Base-by-base conservation (phyloP, 75 land plant genomes). In the Selaginella moellendorffii region DNA sequence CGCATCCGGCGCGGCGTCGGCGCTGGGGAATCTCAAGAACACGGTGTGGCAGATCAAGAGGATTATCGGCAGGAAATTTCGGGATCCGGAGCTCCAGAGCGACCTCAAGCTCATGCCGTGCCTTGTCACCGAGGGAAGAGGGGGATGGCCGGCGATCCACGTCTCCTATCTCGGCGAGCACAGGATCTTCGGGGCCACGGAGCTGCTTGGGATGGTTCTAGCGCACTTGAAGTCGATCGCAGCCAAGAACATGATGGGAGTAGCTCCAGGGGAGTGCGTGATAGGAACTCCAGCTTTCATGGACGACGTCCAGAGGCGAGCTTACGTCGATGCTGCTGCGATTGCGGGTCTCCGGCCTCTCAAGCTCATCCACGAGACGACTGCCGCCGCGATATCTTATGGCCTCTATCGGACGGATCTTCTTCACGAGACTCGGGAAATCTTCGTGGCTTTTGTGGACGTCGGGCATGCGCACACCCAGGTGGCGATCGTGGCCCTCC, bases 401-500 rank as follows among this genome's bases (percentile, higher is more conserved):
- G 96, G 96, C 17, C 82, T 89, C 27, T 89, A 85, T 68, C 81
- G 81, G 80, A 85, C 86, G 0, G 96, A 89, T 68, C 69, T 89
- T 61, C 69, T 89, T 61, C 86, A 86, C 1, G 84, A 83, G 30
- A 76, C 61, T 66, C 84, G 85, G 31, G 82, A 77, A 52, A 54
- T 89, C 46, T 74, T 85, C 67, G 85, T 86, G 23, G 96, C 77
- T 1, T 89, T 89, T 76, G 86, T 89, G 59, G 96, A 89, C 64
- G 68, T 89, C 52, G 96, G 96, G 2, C 86, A 89, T 77, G 82
- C 80, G 18, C 81, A 83, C 73, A 75, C 83, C 82, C 96, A 89
- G 67, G 84, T 89, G 0, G 82, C 86, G 64, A 75, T 89, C 61
- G 90, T 76, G 23, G 86, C 80, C 1, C 81, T 82, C 64, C 83